A percentile compares a stretch with the other conserved stretches of the same genome.
These are phyloP conservation scores for Suaeda aralocaspica DNA, from an alignment of 148 eudicot genomes.

Conservation along the genomic window DNA sequence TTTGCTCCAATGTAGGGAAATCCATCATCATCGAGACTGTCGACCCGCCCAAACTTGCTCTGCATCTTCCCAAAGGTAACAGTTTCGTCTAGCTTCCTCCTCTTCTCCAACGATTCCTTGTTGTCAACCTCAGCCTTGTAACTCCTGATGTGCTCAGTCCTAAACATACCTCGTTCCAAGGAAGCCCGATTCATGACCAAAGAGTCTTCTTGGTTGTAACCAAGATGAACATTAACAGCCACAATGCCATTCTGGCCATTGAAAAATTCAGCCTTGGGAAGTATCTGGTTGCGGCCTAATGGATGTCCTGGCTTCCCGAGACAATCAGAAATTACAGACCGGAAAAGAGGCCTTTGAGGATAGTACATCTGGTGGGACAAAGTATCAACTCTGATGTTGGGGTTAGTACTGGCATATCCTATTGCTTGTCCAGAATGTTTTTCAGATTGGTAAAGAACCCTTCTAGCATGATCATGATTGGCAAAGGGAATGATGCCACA, in stretches of 20 bases:
- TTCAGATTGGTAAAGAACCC: slow-evolving; percentile 86
- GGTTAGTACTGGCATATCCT: slow-evolving; percentile 77
- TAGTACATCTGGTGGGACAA: slow-evolving; percentile 73
- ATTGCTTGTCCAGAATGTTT: slow-evolving; percentile 95
- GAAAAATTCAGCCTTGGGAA: slow-evolving; percentile 65
- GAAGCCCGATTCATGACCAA: slow-evolving; percentile 91
- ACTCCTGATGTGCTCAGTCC: slow-evolving; percentile 81
- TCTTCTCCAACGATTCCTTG: slow-evolving; percentile 52
- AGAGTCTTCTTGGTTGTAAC: slow-evolving; percentile 96
- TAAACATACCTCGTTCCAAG: slow-evolving; percentile 94
- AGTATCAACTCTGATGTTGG: slow-evolving; percentile 72
- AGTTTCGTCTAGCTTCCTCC: slow-evolving; percentile 46
- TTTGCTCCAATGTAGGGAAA: slow-evolving; percentile 86
- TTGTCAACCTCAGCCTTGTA: slow-evolving; percentile 86
- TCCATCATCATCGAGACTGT: slow-evolving; percentile 94
- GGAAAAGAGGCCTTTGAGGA: slow-evolving; percentile 85
- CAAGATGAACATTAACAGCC: slow-evolving; percentile 91
- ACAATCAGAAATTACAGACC: slow-evolving; percentile 65
- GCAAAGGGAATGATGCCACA: slow-evolving; percentile 88
- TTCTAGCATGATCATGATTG: slow-evolving; percentile 90
- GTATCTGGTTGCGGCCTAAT: slow-evolving; percentile 35
- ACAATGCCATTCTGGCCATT: slow-evolving; percentile 96
- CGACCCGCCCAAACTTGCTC: slow-evolving; percentile 79
- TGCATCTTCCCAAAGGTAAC: slow-evolving; percentile 74
- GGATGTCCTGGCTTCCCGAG: slow-evolving; percentile 61